Base-by-base conservation (phyloP, 2,329 filamentous ascomycete genomes). In the Leptographium lundbergii region DNA sequence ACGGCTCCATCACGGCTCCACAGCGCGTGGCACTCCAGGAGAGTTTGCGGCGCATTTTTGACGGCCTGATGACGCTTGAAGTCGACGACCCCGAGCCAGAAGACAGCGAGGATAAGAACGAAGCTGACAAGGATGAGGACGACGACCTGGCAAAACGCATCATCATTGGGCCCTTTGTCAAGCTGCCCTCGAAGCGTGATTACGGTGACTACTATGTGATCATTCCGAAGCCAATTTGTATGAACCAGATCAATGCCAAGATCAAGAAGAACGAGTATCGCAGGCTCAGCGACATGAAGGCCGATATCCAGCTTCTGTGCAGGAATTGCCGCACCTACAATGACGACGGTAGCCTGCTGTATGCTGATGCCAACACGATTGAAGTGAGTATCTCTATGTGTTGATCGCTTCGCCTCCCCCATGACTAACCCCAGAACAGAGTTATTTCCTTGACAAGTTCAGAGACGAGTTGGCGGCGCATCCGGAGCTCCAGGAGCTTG, bases 231-330 rank as follows among this genome's bases (percentile, higher is more conserved):
- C 94, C 94, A 0, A 96, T 99, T 68, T 92, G 89, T 69, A 96
- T 97, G 88, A 94, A 96, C 66, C 86, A 91, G 70, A 96, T 99
- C 68, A 85, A 89, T 70, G 89, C 87, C 70, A 92, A 90, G 77
- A 96, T 99, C 75, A 96, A 96, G 77, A 92, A 89, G 73, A 89
- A 95, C 68, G 89, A 96, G 69, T 99, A 99, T 72, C 84, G 82
- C 65, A 87, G 81, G 67, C 74, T 96, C 61, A 84, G 82, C 68
- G 89, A 91, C 66, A 84, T 99, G 79, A 81, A 84, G 59, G 84
- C 82, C 65, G 95, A 99, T 68, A 85, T 99, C 63, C 82, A 85
- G 56, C 75, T 92, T 63, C 81, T 99, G 72, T 94, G 91, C 71
- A 84, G 81, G 69, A 99, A 99, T 72, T 96, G 92, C 64, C 84